Evolutionary conservation across 1,284 basidiomycete genomes (phyloP).

Genomic region (Papiliotrema laurentii): DNA sequence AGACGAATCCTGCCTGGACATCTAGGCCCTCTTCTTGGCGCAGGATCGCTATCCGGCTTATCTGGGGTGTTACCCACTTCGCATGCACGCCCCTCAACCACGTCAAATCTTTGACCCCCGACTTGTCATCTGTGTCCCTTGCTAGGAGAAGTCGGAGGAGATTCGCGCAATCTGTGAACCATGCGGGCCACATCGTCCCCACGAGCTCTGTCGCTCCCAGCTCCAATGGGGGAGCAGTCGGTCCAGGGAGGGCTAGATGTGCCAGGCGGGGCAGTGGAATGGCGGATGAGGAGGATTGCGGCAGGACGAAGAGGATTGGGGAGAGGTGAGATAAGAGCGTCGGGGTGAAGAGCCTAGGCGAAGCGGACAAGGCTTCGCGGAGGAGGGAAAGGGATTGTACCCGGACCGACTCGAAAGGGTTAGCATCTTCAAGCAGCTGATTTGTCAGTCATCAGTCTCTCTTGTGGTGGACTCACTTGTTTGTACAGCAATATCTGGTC

Average conservation of each 20-base stretch:
- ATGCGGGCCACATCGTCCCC: slow-evolving; percentile 19
- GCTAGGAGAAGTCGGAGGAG: slow-evolving; percentile 14
- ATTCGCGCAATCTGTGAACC: slow-evolving; percentile 29
- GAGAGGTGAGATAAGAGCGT: slow-evolving; percentile 3
- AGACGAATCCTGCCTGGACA: slow-evolving; percentile 3
- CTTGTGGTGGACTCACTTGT: slow-evolving; percentile 15
- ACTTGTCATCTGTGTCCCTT: slow-evolving; percentile 5
- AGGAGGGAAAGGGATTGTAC: slow-evolving; percentile 28
- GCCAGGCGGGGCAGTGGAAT: background rate
- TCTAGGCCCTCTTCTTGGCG: background rate
- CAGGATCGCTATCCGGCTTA: background rate
- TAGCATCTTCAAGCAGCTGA: slow-evolving; percentile 36
- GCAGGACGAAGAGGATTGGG: slow-evolving; percentile 19
- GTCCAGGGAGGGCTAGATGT: background rate
- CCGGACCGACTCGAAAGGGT: slow-evolving; percentile 37
- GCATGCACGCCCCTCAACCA: background rate
- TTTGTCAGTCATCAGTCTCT: background rate
- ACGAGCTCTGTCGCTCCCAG: slow-evolving; percentile 13
- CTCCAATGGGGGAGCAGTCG: slow-evolving; percentile 6
- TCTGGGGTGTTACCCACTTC: slow-evolving; percentile 5
- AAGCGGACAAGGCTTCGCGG: slow-evolving; percentile 26
- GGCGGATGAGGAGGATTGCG: slow-evolving; percentile 1
- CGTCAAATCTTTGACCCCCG: background rate
- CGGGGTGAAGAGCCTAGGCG: background rate
- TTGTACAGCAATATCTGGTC: slow-evolving; percentile 27